phyloP scores from a whole-genome alignment of 495 filamentous ascomycete species.

The Elaphomyces granulatus region DNA sequence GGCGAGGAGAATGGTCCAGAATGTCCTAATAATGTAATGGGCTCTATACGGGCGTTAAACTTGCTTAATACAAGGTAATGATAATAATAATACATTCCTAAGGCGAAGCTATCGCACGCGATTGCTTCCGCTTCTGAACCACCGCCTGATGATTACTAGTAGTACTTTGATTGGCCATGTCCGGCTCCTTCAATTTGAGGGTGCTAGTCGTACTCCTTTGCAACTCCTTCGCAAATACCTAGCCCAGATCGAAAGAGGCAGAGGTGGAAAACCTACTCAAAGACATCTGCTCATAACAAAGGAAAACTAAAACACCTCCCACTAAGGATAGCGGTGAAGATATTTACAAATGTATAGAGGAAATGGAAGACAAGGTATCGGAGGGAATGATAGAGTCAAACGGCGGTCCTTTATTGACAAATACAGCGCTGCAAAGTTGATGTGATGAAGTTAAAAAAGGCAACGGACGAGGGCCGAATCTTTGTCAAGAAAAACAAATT shows the following conservation, averaged over 20 bases:
- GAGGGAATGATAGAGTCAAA: background rate
- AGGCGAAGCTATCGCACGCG: too few relatives aligned
- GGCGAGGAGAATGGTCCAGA: too few relatives aligned
- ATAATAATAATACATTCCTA: too few relatives aligned
- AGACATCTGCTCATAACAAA: background rate
- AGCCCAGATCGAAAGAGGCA: background rate
- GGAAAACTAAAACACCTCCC: background rate
- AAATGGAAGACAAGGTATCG: background rate
- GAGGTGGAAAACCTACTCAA: background rate
- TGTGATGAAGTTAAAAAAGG: too few relatives aligned
- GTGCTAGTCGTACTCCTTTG: background rate
- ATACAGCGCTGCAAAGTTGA: too few relatives aligned
- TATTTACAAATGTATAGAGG: background rate
- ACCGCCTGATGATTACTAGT: background rate
- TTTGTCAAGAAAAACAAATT: too few relatives aligned
- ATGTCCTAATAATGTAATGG: too few relatives aligned
- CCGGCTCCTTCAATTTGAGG: background rate
- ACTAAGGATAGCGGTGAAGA: background rate
- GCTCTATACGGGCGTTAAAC: too few relatives aligned
- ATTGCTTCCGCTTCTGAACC: background rate
- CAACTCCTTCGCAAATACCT: too few relatives aligned
- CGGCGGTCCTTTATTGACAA: background rate
- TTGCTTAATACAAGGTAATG: too few relatives aligned
- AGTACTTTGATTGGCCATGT: background rate
- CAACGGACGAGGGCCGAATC: too few relatives aligned